Percentiles rank a stretch among this genome's conserved stretches.
Conservation (phyloP, 306 rosid species). For the Sophora flavescens region DNA sequence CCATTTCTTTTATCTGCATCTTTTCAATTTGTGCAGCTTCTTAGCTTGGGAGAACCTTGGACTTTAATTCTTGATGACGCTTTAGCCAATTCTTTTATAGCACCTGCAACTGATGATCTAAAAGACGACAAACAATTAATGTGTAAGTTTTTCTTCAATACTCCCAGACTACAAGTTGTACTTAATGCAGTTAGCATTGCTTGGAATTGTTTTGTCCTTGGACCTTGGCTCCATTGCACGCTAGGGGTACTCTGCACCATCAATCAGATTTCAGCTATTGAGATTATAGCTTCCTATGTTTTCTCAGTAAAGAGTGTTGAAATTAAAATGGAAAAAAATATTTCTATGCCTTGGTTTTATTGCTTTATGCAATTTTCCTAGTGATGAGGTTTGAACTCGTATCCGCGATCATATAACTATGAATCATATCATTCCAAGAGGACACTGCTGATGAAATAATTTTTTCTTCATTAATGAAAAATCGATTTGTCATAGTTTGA, state of each 20-base stretch:
- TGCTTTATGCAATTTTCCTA: slow-evolving; percentile 14
- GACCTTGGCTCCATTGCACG: background rate
- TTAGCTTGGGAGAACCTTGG: slow-evolving; percentile 84
- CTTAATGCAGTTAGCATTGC: background rate
- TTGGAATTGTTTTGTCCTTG: slow-evolving; percentile 6
- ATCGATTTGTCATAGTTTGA: background rate
- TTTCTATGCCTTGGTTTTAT: slow-evolving; percentile 1
- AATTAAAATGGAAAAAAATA: background rate
- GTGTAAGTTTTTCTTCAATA: slow-evolving; percentile 61
- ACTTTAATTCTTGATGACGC: slow-evolving; percentile 93
- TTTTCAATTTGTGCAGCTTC: slow-evolving; percentile 69
- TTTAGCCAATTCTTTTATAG: slow-evolving; percentile 86
- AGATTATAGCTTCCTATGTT: background rate
- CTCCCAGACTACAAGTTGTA: slow-evolving; percentile 9
- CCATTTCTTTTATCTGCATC: slow-evolving; percentile 12
- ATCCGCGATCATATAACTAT: slow-evolving; percentile 11
- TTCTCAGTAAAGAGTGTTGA: background rate
- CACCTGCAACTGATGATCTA: slow-evolving; percentile 86
- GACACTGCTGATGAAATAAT: background rate
- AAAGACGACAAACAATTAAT: slow-evolving; percentile 81
- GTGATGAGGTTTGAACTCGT: slow-evolving; percentile 24
- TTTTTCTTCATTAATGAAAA: background rate
- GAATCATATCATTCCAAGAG: slow-evolving; percentile 24
- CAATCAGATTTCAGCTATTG: slow-evolving; percentile 33
- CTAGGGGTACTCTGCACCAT: background rate